phyloP scores from a whole-genome alignment of 2,329 filamentous ascomycete genomes.

The Cytospora leucostoma region DNA sequence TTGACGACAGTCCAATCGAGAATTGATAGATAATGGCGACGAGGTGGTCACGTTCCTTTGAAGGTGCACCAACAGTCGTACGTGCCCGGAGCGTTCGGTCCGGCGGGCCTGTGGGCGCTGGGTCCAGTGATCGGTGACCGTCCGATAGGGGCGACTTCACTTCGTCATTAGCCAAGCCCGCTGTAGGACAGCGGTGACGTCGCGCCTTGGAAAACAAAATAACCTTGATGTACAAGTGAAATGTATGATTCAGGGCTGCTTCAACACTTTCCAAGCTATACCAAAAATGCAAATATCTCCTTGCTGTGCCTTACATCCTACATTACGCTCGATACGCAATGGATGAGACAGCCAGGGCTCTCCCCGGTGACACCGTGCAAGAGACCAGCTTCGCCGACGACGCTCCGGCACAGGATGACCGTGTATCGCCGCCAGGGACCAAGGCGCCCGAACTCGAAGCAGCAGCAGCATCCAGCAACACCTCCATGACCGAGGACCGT shows the following conservation, averaged over 20 bases:
- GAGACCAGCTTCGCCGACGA: slow-evolving; percentile 30
- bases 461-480: slow-evolving; percentile 1
- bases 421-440: not conserved
- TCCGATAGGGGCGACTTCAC: not conserved
- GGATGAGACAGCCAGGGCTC: slow-evolving; percentile 17
- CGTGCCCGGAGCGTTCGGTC: slow-evolving; percentile 8
- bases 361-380: slow-evolving; percentile 27
- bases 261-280: not conserved
- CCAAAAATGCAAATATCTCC: not conserved
- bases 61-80: not conserved
- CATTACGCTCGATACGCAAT: not conserved
- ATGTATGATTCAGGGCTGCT: not conserved
- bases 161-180: not conserved
- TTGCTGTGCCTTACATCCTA: not conserved
- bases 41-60: not conserved
- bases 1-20: not conserved
- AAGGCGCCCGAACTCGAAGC: not conserved
- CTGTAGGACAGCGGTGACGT: not conserved
- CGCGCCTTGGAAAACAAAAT: not conserved
- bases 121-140: not conserved
- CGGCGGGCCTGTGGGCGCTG: not conserved
- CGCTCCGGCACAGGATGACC: slow-evolving; percentile 14
- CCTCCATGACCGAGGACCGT: not conserved
- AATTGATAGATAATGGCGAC: not conserved
- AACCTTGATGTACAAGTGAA: not conserved